phyloP scores from a whole-genome alignment of 805 yeast species.

The Lipomyces spencermartinsiae region DNA sequence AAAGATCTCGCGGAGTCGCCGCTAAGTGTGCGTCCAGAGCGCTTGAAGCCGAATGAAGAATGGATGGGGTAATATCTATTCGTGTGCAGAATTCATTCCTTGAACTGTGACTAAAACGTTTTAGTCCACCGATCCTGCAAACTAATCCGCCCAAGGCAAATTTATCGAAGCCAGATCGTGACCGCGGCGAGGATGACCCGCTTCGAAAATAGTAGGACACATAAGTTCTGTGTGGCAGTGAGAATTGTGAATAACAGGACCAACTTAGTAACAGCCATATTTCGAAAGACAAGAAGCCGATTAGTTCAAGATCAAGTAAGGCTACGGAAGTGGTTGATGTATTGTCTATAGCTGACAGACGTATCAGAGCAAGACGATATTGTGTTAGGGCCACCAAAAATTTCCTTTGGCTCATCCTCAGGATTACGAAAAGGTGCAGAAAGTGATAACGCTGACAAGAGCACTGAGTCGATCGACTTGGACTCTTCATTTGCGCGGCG shows the following conservation, averaged over 20 bases:
- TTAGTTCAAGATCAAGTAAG: conserved; percentile 1
- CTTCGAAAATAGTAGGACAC: background rate
- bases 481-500: conserved; percentile 10
- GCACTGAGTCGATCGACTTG: background rate
- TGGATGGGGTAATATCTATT: conserved; percentile 24
- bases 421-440: conserved; percentile 8
- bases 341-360: background rate
- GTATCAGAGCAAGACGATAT: conserved; percentile 25
- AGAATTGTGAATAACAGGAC: background rate
- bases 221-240: background rate
- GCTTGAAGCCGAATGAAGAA: conserved; percentile 10
- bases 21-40: conserved; percentile 26
- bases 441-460: background rate
- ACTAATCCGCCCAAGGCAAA: background rate
- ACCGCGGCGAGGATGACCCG: conserved; percentile 6
- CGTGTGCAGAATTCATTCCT: background rate
- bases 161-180: background rate
- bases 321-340: background rate
- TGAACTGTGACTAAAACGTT: background rate
- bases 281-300: conserved; percentile 1
- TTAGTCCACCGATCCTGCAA: conserved; percentile 2
- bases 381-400: conserved; percentile 36
- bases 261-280: background rate
- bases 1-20: conserved; percentile 28
- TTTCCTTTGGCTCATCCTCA: conserved; percentile 24